A percentile compares a stretch with the other conserved stretches of the same genome.
These are phyloP conservation scores for Candida xiaguanensis DNA, from an alignment of 805 yeast species.

Conservation along the genomic window DNA sequence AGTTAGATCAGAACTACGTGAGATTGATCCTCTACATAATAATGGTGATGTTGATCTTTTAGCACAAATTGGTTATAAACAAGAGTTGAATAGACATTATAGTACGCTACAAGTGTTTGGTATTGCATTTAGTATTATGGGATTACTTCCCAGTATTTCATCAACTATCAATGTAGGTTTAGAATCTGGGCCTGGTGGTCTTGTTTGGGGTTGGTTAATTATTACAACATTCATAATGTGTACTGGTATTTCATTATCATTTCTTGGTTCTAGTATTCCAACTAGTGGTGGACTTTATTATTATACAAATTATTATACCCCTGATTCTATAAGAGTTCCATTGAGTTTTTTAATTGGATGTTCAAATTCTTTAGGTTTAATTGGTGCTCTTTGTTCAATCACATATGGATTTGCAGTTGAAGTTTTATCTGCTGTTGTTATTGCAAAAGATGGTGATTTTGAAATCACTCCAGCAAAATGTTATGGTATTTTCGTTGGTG, in stretches of 20 bases:
- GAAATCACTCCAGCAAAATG: slow-evolving; percentile 48
- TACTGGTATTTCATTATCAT: slow-evolving; percentile 59
- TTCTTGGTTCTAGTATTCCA: slow-evolving; percentile 63
- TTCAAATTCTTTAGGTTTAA: slow-evolving; percentile 60
- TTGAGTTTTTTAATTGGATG: slow-evolving; percentile 60
- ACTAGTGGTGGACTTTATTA: slow-evolving; percentile 67
- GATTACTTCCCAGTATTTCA: slow-evolving; percentile 59
- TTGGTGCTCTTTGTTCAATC: slow-evolving; percentile 62
- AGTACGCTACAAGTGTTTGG: slow-evolving; percentile 62
- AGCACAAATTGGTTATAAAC: slow-evolving; percentile 62
- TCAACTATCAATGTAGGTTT: slow-evolving; percentile 50
- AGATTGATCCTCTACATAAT: slow-evolving; percentile 12
- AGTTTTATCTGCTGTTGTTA: slow-evolving; percentile 54
- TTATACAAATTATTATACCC: slow-evolving; percentile 51
- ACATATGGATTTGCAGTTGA: slow-evolving; percentile 63
- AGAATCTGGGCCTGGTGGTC: slow-evolving; percentile 59
- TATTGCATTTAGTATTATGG: slow-evolving; percentile 68
- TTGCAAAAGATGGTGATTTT: slow-evolving; percentile 51
- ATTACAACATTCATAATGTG: slow-evolving; percentile 52
- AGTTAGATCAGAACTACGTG: slow-evolving; percentile 14
- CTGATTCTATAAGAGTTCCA: slow-evolving; percentile 44
- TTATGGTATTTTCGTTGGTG: slow-evolving; percentile 63
- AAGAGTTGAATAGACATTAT: slow-evolving; percentile 59
- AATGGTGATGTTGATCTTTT: slow-evolving; percentile 13
- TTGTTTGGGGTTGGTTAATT: slow-evolving; percentile 69